Base-by-base conservation (phyloP, 2,329 filamentous ascomycete species). In the Trichoderma sp. region DNA sequence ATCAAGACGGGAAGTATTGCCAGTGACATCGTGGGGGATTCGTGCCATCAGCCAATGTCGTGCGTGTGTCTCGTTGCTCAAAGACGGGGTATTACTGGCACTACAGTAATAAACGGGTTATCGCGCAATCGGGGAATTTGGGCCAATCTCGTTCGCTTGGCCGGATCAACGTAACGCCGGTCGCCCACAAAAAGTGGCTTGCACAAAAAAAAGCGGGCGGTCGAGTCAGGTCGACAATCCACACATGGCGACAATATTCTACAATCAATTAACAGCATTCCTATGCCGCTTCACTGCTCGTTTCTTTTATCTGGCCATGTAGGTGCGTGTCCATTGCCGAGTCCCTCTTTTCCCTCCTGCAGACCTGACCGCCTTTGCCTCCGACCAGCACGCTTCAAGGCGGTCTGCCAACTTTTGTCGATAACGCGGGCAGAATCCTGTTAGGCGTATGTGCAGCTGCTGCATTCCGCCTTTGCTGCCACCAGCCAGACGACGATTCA, bases 331-430 rank as follows among this genome's bases (percentile, higher is more conserved):
- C 21, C 28, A 1, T 1, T 10, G 3, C 43, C 0, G 7, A 61
- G 58, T 43, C 48, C 58, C 58, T 45, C 39, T 45, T 61, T 61
- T 39, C 52, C 21, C 21, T 61, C 14, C 50, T 61, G 48, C 58
- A 61, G 30, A 52, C 7, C 30, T 30, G 30, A 30, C 58, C 47
- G 48, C 60, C 34, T 39, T 66, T 56, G 50, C 43, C 58, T 30
- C 57, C 51, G 17, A 5, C 34, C 34, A 39, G 34, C 34, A 48
- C 43, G 52, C 66, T 3, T 39, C 34, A 39, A 73, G 73, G 74
- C 74, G 74, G 74, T 76, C 72, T 74, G 70, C 73, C 48, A 67
- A 61, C 73, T 69, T 73, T 75, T 75, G 74, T 74, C 73, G 73
- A 73, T 75, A 75, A 68, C 68, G 66, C 58, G 69, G 74, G 74